These are phyloP conservation scores for Knoxia roxburghii DNA, from an alignment of 257 asterid genomes.

Conservation along the genomic window DNA sequence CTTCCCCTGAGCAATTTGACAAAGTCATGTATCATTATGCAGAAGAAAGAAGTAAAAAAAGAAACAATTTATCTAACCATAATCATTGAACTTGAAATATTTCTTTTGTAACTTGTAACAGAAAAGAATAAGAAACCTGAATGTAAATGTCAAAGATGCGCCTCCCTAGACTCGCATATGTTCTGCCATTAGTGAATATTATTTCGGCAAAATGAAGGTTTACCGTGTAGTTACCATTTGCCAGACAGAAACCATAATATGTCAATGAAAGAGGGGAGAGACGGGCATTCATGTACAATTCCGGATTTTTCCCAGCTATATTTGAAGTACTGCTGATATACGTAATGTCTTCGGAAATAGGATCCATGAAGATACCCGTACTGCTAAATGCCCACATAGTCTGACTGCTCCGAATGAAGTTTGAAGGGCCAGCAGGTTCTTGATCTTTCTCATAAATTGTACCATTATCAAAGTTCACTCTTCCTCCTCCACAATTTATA, in stretches of 20 bases:
- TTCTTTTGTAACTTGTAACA: neutral
- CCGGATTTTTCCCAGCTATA: slow-evolving; percentile 11
- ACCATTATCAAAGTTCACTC: neutral
- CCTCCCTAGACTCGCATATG: slow-evolving; percentile 58
- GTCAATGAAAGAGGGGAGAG: slow-evolving; percentile 26
- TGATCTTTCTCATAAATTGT: slow-evolving; percentile 18
- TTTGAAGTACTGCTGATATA: slow-evolving; percentile 10
- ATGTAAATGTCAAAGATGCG: slow-evolving; percentile 65
- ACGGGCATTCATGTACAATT: slow-evolving; percentile 20
- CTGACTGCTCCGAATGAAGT: slow-evolving; percentile 9
- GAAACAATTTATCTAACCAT: neutral
- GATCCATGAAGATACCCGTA: slow-evolving; percentile 32
- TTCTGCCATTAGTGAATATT: slow-evolving; percentile 43
- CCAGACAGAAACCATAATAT: slow-evolving; percentile 55
- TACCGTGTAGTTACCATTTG: slow-evolving; percentile 62
- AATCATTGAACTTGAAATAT: neutral
- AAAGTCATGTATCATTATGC: neutral
- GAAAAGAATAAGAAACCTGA: slow-evolving; percentile 39
- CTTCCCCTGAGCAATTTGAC: slow-evolving; percentile 43
- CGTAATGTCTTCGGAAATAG: neutral
- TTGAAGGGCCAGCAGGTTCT: slow-evolving; percentile 21
- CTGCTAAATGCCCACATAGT: slow-evolving; percentile 32
- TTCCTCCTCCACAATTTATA: slow-evolving; percentile 60
- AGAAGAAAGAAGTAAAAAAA: no score
- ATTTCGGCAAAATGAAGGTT: slow-evolving; percentile 75